These are phyloP conservation scores for Calonectria leucothoes DNA, from an alignment of 2,329 filamentous ascomycete genomes.

Conservation along the genomic window DNA sequence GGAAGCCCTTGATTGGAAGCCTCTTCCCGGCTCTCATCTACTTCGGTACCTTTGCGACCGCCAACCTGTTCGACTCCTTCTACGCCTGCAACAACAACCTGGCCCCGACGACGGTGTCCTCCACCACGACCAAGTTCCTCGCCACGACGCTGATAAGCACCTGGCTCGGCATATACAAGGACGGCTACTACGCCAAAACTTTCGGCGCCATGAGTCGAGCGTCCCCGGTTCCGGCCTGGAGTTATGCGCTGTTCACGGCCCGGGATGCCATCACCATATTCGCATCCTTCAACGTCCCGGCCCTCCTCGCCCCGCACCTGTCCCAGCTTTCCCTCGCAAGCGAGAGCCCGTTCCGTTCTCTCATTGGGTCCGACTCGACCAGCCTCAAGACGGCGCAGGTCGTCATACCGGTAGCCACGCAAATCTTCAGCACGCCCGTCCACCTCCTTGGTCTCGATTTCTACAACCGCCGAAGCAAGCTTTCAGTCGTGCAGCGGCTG, in stretches of 20 bases:
- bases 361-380: slow-evolving; percentile 36
- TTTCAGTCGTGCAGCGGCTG: slow-evolving; percentile 32
- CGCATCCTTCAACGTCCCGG: slow-evolving; percentile 40
- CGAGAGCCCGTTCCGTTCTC: slow-evolving; percentile 27
- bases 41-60: slow-evolving; percentile 41
- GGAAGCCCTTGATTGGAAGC: slow-evolving; percentile 32
- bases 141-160: slow-evolving; percentile 38
- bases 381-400: slow-evolving; percentile 39
- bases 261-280: slow-evolving; percentile 40
- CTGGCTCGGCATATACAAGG: slow-evolving; percentile 36
- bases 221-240: slow-evolving; percentile 32
- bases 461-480: slow-evolving; percentile 27
- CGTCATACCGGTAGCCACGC: slow-evolving; percentile 36
- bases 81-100: slow-evolving; percentile 31
- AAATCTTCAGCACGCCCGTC: slow-evolving; percentile 39
- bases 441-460: slow-evolving; percentile 38
- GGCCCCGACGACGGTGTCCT: slow-evolving; percentile 32
- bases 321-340: slow-evolving; percentile 34
- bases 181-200: slow-evolving; percentile 35
- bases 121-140: slow-evolving; percentile 37
- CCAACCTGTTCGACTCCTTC: slow-evolving; percentile 41
- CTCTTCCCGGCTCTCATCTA: slow-evolving; percentile 41
- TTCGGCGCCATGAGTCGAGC: slow-evolving; percentile 19
- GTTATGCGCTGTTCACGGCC: slow-evolving; percentile 36
- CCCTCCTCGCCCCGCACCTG: slow-evolving; percentile 37